Base-by-base conservation (phyloP, 306 rosid genomes). In the Quercus bicolor region DNA sequence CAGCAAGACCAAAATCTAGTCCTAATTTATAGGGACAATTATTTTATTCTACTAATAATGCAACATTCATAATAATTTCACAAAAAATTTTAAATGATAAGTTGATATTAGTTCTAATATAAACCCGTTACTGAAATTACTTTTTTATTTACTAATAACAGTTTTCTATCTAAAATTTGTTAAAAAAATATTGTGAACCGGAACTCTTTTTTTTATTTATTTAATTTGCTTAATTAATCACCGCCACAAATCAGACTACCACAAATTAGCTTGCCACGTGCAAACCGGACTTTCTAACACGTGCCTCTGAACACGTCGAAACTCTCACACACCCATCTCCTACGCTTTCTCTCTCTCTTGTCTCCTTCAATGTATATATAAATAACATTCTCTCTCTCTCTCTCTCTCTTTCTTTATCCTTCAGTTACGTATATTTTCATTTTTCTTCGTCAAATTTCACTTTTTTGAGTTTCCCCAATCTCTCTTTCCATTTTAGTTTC, bases 301-400 rank as follows among this genome's bases (percentile, higher is more conserved):
- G 88, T 88, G 86, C 80, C 53, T 56, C 76, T 69, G 11, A 56
- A 34, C 71, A 21, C 68, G 37, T 86, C 68, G 79, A 72, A 72
- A 81, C 82, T 73, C 82, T 5, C 74, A 70, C 72, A 28, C 61
- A 23, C 33, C 81, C 31, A 31, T 43, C 21, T 34, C 68, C 54
- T 60, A 8, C 53, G 29, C 31, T 57, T 48, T 56, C 64, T 57
- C 64, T 59, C 31, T 23, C 12, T 13, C 31, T 23, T 59, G 29
- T 59, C 31, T 59, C 1, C 16, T 5, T 23, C 65, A 20, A 21
- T 21, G 15, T 57, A 21, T 23, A 21, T 57, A 57, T 20, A 23
- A 11, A 48, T 4, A 48, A 48, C 53, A 48, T 48, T 48, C 53
- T 48, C 53, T 48, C 29, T 79, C 56, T 48, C 53, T 48, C 53